phyloP scores from a whole-genome alignment of 768 basidiomycete species.

The Neoboletus magnificus region DNA sequence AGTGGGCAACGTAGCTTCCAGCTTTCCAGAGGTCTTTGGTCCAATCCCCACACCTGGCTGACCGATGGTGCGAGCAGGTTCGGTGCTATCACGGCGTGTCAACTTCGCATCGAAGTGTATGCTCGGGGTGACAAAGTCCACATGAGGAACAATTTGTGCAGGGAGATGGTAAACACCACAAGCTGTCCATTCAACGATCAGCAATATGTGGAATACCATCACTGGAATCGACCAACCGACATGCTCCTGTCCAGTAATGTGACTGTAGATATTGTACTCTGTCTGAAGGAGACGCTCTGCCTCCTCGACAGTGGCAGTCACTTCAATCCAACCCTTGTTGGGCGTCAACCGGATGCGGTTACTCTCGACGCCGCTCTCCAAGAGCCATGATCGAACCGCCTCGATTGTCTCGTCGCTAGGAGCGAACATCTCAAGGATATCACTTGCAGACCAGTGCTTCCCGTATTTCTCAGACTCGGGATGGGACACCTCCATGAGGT shows the following conservation, averaged over 20 bases:
- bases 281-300: background rate
- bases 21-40: constrained; percentile 25
- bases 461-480: background rate
- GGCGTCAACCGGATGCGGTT: constrained; percentile 17
- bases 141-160: no score
- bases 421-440: constrained; percentile 27
- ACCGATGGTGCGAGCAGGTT: constrained; percentile 18
- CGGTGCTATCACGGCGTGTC: constrained; percentile 10
- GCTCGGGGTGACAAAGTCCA: constrained; percentile 32
- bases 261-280: constrained; percentile 32
- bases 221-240: constrained; percentile 23
- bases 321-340: background rate
- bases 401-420: constrained; percentile 19
- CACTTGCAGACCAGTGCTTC: constrained; percentile 28
- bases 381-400: background rate
- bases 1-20: background rate
- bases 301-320: background rate
- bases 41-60: constrained; percentile 11
- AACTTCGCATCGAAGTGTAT: constrained; percentile 31
- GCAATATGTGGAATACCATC: background rate
- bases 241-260: constrained; percentile 28
- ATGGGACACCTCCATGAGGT: background rate
- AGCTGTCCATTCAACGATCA: constrained; percentile 8
- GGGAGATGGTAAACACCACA: constrained; percentile 6
- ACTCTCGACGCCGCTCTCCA: constrained; percentile 20